Conservation (phyloP, 2,329 filamentous ascomycete genomes). For the Xylaria sp. region DNA sequence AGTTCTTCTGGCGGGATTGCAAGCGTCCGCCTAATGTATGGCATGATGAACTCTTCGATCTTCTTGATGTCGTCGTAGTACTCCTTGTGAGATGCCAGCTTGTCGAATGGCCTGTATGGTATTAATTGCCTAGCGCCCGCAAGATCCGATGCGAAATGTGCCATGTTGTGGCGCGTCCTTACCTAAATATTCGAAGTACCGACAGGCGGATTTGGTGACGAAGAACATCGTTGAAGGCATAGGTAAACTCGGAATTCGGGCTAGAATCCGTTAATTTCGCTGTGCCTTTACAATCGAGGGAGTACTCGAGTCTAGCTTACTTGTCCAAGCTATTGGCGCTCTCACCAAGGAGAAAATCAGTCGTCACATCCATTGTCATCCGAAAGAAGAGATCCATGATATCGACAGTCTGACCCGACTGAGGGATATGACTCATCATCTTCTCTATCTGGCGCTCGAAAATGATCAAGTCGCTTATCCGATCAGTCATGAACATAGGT, state of each 20-base stretch:
- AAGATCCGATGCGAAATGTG: background rate
- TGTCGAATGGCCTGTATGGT: conserved; percentile 64
- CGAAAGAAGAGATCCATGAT: conserved; percentile 72
- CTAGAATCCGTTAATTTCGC: conserved; percentile 47
- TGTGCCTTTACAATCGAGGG: background rate
- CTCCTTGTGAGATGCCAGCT: conserved; percentile 64
- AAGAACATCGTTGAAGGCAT: conserved; percentile 76
- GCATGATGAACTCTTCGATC: conserved; percentile 76
- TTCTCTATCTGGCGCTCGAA: conserved; percentile 70
- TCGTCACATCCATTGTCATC: conserved; percentile 73
- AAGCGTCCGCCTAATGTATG: conserved; percentile 74
- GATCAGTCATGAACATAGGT: conserved; percentile 53
- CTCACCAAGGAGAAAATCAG: conserved; percentile 73
- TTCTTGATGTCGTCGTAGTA: conserved; percentile 70
- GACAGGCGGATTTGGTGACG: conserved; percentile 71
- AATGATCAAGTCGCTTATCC: conserved; percentile 61
- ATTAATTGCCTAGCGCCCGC: conserved; percentile 1
- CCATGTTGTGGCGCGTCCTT: background rate
- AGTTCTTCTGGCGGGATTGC: conserved; percentile 71
- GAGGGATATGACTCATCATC: conserved; percentile 67
- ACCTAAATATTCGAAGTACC: conserved; percentile 51
- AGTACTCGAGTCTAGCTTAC: conserved; percentile 44
- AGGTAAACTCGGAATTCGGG: conserved; percentile 68
- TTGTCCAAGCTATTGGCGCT: conserved; percentile 60
- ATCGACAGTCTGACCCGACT: conserved; percentile 64